These are phyloP conservation scores for Bipolaris victoriae DNA, from an alignment of 2,329 filamentous ascomycete species.

Conservation along the genomic window DNA sequence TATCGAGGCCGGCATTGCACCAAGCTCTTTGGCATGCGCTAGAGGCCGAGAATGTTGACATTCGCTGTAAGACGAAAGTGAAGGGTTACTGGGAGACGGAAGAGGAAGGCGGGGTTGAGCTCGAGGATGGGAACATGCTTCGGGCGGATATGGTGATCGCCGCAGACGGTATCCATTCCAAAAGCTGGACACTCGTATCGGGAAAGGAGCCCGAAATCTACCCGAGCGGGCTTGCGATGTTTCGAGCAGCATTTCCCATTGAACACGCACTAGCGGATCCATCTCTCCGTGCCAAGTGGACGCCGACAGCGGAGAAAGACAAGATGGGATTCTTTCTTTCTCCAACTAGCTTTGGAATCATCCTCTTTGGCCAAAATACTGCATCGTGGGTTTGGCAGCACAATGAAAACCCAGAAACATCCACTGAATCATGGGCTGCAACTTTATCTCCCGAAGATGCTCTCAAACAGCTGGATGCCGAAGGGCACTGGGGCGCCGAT, in stretches of 20 bases:
- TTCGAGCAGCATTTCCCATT: constrained; percentile 1
- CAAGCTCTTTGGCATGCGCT: constrained; percentile 1
- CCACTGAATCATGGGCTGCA: constrained; percentile 2
- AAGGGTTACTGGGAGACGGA: constrained; percentile 2
- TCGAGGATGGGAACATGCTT: too few relatives aligned
- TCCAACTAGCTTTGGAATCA: too few relatives aligned
- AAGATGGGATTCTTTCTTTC: constrained; percentile 5
- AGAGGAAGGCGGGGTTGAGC: too few relatives aligned
- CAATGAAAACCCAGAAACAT: constrained; percentile 2
- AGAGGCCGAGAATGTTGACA: constrained; percentile 1
- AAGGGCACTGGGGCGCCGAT: too few relatives aligned
- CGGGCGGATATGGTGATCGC: too few relatives aligned
- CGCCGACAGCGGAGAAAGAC: constrained; percentile 1
- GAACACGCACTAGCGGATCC: not conserved
- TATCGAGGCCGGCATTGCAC: constrained; percentile 2
- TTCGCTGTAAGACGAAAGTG: constrained; percentile 2
- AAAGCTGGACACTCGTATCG: not conserved
- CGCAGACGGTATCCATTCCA: not conserved
- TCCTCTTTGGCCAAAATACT: not conserved
- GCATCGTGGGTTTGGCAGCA: constrained; percentile 4
- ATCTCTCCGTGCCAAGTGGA: not conserved
- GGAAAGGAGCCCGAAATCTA: constrained; percentile 2
- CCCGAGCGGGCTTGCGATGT: constrained; percentile 4
- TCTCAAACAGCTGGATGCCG: too few relatives aligned
- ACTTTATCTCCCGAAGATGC: not conserved